These are phyloP conservation scores for Medicago arabica DNA, from an alignment of 306 rosid species.

Conservation along the genomic window DNA sequence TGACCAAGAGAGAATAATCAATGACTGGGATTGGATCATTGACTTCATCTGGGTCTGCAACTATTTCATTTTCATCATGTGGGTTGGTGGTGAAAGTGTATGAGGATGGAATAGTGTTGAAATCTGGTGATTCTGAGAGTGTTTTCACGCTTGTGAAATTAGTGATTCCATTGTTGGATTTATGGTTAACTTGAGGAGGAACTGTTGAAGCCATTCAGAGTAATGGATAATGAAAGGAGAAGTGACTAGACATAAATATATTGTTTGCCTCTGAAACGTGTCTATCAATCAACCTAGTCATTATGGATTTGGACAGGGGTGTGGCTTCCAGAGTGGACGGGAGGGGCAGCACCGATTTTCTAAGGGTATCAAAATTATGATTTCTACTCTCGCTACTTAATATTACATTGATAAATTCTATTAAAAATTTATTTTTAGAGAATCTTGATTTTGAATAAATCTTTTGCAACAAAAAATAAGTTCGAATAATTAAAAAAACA, in stretches of 20 bases:
- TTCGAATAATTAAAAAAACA: too few relatives aligned
- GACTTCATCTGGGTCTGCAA: constrained; percentile 34
- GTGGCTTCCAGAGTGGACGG: too few relatives aligned
- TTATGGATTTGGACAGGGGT: background rate
- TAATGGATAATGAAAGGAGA: background rate
- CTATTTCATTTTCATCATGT: constrained; percentile 46
- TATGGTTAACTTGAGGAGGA: constrained; percentile 15
- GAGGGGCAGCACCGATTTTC: too few relatives aligned
- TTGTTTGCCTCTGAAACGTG: constrained; percentile 30
- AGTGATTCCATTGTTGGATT: background rate
- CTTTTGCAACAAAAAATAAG: too few relatives aligned
- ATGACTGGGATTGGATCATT: constrained; percentile 50
- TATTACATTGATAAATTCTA: too few relatives aligned
- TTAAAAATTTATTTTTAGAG: too few relatives aligned
- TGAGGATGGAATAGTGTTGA: constrained; percentile 48
- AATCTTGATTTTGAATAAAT: too few relatives aligned
- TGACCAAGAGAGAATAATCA: constrained; percentile 44
- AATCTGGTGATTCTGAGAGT: constrained; percentile 48
- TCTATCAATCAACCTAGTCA: background rate
- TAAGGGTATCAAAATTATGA: too few relatives aligned
- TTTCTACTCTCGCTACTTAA: too few relatives aligned
- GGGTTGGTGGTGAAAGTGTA: constrained; percentile 39
- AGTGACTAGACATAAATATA: background rate
- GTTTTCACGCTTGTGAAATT: constrained; percentile 46
- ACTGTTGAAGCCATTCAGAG: constrained; percentile 44